Evolutionary conservation across 805 yeast genomes (phyloP).

Genomic region (Kregervanrija fluxuum): DNA sequence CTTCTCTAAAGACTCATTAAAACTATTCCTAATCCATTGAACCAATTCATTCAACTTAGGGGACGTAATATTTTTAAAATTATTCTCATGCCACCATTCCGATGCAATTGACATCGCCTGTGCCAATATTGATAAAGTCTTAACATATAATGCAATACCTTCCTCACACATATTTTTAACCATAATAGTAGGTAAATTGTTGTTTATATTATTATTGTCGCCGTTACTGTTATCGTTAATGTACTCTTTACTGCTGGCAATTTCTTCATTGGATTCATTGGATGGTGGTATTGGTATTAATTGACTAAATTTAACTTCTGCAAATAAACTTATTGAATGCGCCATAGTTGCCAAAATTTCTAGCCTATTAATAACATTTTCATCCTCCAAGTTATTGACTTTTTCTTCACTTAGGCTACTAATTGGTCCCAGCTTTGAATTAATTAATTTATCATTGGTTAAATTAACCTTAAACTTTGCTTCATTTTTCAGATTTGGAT

Average conservation of each 20-base stretch:
- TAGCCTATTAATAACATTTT: conserved; percentile 38
- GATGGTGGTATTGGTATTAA: conserved; percentile 69
- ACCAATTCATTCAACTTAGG: conserved; percentile 59
- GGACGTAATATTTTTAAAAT: conserved; percentile 24
- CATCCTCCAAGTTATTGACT: conserved; percentile 19
- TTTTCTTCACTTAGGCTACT: background rate
- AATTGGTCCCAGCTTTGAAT: background rate
- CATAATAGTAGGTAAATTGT: conserved; percentile 49
- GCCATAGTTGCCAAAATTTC: conserved; percentile 84
- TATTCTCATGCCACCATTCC: conserved; percentile 75
- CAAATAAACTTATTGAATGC: conserved; percentile 80
- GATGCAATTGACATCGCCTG: conserved; percentile 82
- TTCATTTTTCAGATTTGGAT: background rate
- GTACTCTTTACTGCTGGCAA: conserved; percentile 1
- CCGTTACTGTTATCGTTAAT: conserved; percentile 1
- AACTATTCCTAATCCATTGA: conserved; percentile 86
- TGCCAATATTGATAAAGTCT: conserved; percentile 74
- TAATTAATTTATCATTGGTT: background rate
- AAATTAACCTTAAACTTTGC: background rate
- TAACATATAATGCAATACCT: conserved; percentile 78
- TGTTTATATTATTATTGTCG: conserved; percentile 29
- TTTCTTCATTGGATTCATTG: conserved; percentile 14
- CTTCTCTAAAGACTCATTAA: conserved; percentile 81
- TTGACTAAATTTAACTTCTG: conserved; percentile 85
- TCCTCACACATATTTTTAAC: conserved; percentile 66